A percentile compares a stretch with the other conserved stretches of the same genome.
These are phyloP conservation scores for Tubosaeta sp. DNA, from an alignment of 768 basidiomycete genomes.

Conservation along the genomic window DNA sequence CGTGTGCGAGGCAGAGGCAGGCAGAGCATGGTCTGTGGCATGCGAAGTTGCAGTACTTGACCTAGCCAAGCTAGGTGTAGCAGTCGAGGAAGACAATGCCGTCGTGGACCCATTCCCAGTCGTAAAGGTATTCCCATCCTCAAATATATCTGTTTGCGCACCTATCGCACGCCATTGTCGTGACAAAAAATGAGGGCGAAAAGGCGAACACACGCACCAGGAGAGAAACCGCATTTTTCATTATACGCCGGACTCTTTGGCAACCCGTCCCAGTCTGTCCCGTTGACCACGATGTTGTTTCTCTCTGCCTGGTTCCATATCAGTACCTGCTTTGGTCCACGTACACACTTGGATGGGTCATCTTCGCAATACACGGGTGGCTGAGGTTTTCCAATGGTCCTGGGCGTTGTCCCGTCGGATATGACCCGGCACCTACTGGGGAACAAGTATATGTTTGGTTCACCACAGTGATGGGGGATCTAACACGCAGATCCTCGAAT, in stretches of 20 bases:
- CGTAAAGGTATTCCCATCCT: not conserved
- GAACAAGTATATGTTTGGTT: conserved; percentile 5
- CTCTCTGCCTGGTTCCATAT: not conserved
- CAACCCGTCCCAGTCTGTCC: not conserved
- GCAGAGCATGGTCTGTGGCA: not conserved
- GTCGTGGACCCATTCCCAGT: no score
- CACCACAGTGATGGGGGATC: conserved; percentile 7
- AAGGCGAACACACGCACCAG: conserved; percentile 6
- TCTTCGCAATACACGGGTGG: conserved; percentile 6
- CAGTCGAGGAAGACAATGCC: no score
- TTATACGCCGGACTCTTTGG: conserved; percentile 9
- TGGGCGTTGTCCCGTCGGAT: not conserved
- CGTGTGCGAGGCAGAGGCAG: no score
- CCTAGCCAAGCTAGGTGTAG: no score
- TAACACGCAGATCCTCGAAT: not conserved
- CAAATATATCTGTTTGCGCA: conserved; percentile 17
- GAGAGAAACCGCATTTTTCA: conserved; percentile 5
- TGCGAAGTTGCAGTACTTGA: not conserved
- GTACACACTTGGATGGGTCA: not conserved
- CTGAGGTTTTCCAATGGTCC: conserved; percentile 1
- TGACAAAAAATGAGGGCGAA: not conserved
- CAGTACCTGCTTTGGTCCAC: conserved; percentile 9
- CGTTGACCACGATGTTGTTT: conserved; percentile 8
- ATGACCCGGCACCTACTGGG: conserved; percentile 1
- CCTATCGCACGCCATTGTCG: conserved; percentile 8